Percentiles rank a stretch among this genome's conserved stretches.
These are phyloP conservation scores for Salvia sclarea DNA, from an alignment of 305 asterid species.

Conservation along the genomic window DNA sequence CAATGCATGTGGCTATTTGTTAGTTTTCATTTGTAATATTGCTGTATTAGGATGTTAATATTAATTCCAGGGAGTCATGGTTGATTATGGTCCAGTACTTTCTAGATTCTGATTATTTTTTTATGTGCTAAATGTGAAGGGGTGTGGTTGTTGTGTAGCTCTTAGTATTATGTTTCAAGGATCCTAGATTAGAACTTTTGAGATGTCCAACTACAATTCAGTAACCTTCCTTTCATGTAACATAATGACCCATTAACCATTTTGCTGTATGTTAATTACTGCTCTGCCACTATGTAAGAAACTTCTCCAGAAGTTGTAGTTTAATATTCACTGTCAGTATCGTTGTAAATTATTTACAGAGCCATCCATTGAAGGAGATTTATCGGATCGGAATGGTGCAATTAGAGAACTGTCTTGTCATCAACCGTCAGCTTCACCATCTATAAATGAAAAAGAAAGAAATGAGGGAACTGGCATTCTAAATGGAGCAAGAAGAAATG, in stretches of 20 bases:
- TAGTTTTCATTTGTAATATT: conserved; percentile 2
- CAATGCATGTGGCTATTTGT: conserved; percentile 3
- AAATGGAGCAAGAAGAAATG: conserved; percentile 37
- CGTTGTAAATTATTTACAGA: conserved; percentile 45
- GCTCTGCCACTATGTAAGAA: conserved; percentile 13
- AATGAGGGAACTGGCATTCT: conserved; percentile 25
- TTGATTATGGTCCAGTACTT: conserved; percentile 14
- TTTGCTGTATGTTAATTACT: conserved; percentile 19
- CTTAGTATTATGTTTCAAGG: conserved; percentile 9
- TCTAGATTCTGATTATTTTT: background rate
- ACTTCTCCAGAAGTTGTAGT: conserved; percentile 15
- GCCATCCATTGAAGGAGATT: conserved; percentile 40
- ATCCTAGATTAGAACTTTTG: conserved; percentile 3
- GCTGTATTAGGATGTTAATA: conserved; percentile 13
- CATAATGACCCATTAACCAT: background rate
- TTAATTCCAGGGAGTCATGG: conserved; percentile 2
- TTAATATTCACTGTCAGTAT: conserved; percentile 22
- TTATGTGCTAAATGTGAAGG: conserved; percentile 1
- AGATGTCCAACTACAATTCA: background rate
- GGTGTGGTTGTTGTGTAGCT: conserved; percentile 16
- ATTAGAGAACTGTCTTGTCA: conserved; percentile 34
- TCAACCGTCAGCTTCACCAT: conserved; percentile 36
- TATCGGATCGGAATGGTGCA: conserved; percentile 37
- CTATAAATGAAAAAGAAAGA: conserved; percentile 32
- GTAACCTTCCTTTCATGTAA: conserved; percentile 11